Conservation (phyloP, 1,284 basidiomycete genomes). For the Austroboletus rostrupii region DNA sequence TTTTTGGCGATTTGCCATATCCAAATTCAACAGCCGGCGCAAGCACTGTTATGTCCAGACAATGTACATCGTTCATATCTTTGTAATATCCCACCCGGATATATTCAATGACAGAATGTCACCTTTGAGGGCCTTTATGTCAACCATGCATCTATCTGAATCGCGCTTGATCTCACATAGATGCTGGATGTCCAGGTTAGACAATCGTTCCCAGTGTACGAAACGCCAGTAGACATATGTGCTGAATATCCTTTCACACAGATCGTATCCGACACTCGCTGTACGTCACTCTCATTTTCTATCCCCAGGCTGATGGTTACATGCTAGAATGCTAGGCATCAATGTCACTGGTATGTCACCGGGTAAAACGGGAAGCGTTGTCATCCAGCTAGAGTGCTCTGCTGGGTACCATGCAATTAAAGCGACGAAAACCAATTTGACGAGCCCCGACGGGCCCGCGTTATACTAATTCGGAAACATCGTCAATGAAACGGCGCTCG, state of each 20-base stretch:
- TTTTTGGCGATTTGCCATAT: constrained; percentile 32
- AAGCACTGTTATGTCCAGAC: constrained; percentile 32
- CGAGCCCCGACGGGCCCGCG: constrained; percentile 5
- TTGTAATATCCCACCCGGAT: not conserved
- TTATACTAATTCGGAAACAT: constrained; percentile 21
- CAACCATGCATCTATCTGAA: constrained; percentile 32
- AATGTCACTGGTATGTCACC: constrained; percentile 33
- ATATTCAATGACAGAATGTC: constrained; percentile 29
- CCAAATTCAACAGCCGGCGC: constrained; percentile 28
- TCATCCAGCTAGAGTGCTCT: constrained; percentile 34
- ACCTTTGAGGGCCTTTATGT: constrained; percentile 38
- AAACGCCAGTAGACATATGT: constrained; percentile 28
- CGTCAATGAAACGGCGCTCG: constrained; percentile 16
- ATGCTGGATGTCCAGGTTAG: constrained; percentile 1
- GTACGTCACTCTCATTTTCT: constrained; percentile 6
- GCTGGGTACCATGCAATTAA: constrained; percentile 21
- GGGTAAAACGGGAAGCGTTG: constrained; percentile 28
- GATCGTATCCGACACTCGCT: constrained; percentile 32
- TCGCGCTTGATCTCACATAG: constrained; percentile 8
- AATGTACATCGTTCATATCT: not conserved
- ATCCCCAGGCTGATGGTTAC: constrained; percentile 2
- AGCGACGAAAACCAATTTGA: constrained; percentile 12
- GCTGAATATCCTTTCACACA: constrained; percentile 33
- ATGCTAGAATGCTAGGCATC: constrained; percentile 17
- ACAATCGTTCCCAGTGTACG: constrained; percentile 34